Base-by-base conservation (phyloP, 257 asterid species). In the Knoxia roxburghii region DNA sequence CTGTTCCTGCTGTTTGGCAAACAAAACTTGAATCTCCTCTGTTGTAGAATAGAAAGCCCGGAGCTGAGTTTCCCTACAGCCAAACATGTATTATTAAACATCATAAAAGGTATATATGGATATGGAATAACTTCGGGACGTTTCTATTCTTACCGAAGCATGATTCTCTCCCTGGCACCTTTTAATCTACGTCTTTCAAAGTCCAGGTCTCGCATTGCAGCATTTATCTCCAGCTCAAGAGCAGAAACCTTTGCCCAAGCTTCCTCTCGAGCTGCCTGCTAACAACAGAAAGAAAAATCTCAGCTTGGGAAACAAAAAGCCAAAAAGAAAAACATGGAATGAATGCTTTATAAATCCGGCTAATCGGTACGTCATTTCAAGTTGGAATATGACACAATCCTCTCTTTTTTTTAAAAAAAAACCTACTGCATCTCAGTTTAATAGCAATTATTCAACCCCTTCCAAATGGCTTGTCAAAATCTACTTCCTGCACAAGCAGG, bases 261-360 rank as follows among this genome's bases (percentile, higher is more conserved):
- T 80, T 94, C 99, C 86, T 94, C 97, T 73, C 97, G 90, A 70
- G 96, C 96, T 33, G 96, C 89, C 99, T 94, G 99, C 99, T 94
- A 94, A 84, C 83, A 86, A 78, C 89, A 78, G 76, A 84, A 84
- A 76, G 64, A 74, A 72, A 78, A 80, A 60, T 50, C 73, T 73
- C 78, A 77, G 81, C 70, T 61, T 59, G 57, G 61, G 45, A 58
- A 32, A 57, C 17, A 57, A 37, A 60, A 64, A 45, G 7, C 12
- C 43, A 46, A 46, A 12, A 15, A 46, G 15, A 46, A 15, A 15
- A 59, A 66, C 39, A 3, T 2, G 5, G 4, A 5, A 37, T 10
- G 49, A 60, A n/a, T 35, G 45, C 40, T 17, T 43, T 30, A 67
- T 12, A 54, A 54, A 8, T 10, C 14, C 11, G 14, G 29, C 56